Evolutionary conservation across 2,329 filamentous ascomycete species (phyloP).

Genomic region (Fusarium subglutinans): DNA sequence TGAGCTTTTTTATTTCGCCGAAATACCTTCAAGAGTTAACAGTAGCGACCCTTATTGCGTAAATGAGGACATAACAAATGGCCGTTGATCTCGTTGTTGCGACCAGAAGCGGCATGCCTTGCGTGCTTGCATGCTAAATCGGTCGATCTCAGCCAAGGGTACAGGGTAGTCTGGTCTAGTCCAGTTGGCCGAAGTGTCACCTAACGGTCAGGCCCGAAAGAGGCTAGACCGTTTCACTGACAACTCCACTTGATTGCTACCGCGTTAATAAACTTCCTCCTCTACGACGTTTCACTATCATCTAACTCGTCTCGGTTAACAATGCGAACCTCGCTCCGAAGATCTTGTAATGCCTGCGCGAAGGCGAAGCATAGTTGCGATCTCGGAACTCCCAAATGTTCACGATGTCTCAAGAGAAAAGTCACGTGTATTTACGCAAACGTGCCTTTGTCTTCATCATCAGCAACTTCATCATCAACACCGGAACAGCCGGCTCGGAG

Average conservation of each 20-base stretch:
- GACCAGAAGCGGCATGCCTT: not conserved
- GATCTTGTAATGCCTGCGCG: constrained; percentile 65
- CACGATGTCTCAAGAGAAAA: constrained; percentile 61
- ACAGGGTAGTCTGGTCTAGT: not conserved
- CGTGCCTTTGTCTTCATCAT: constrained; percentile 53
- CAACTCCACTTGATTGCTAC: constrained; percentile 10
- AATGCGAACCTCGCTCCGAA: constrained; percentile 66
- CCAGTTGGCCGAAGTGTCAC: not conserved
- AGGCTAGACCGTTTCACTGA: not conserved
- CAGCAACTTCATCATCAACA: not conserved
- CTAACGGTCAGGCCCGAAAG: not conserved
- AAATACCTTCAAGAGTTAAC: not conserved
- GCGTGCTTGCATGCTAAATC: not conserved
- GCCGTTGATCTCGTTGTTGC: not conserved
- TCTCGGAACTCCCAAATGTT: constrained; percentile 62
- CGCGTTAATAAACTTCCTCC: constrained; percentile 17
- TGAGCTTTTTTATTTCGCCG: not conserved
- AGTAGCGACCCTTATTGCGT: accelerated
- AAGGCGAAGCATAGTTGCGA: constrained; percentile 66
- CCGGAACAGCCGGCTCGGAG: constrained; percentile 15
- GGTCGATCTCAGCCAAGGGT: not conserved
- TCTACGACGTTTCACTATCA: not conserved
- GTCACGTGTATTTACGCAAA: constrained; percentile 63
- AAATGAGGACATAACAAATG: not conserved
- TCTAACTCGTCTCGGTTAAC: constrained; percentile 8